These are phyloP conservation scores for Pistacia atlantica DNA, from an alignment of 345 rosid species.

Conservation along the genomic window DNA sequence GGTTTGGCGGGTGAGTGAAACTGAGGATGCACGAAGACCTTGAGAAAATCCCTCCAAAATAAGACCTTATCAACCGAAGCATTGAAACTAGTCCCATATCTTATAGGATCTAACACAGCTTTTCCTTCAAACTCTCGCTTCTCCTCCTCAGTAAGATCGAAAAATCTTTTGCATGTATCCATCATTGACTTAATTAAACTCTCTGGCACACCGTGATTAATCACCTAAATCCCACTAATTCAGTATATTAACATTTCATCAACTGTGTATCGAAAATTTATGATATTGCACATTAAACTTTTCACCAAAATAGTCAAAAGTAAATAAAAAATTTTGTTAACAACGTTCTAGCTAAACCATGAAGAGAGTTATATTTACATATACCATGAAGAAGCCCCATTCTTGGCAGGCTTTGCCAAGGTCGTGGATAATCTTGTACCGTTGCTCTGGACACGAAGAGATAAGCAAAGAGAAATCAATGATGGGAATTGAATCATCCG, in stretches of 20 bases:
- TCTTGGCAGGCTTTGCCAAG: conserved; percentile 57
- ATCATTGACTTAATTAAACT: conserved; percentile 36
- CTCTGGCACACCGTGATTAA: conserved; percentile 54
- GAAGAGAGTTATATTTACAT: background rate
- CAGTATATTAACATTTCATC: too few relatives aligned
- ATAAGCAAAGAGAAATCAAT: conserved; percentile 50
- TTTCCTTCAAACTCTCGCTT: conserved; percentile 45
- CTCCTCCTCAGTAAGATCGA: conserved; percentile 53
- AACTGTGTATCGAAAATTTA: too few relatives aligned
- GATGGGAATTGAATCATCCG: conserved; percentile 41
- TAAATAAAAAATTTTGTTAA: background rate
- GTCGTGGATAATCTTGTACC: conserved; percentile 31
- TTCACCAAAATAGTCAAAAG: too few relatives aligned
- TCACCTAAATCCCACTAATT: conserved; percentile 30
- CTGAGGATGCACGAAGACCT: conserved; percentile 41
- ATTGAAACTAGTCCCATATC: conserved; percentile 63
- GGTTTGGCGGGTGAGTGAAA: conserved; percentile 55
- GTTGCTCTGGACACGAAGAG: conserved; percentile 32
- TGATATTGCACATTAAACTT: too few relatives aligned
- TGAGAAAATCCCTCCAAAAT: conserved; percentile 61
- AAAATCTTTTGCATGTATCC: conserved; percentile 33
- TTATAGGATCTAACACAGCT: conserved; percentile 52
- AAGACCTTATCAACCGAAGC: conserved; percentile 38
- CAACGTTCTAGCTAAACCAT: background rate
- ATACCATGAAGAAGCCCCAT: conserved; percentile 72